These are phyloP conservation scores for Microstegium vimineum DNA, from an alignment of 176 grass and related monocot species.

Conservation along the genomic window DNA sequence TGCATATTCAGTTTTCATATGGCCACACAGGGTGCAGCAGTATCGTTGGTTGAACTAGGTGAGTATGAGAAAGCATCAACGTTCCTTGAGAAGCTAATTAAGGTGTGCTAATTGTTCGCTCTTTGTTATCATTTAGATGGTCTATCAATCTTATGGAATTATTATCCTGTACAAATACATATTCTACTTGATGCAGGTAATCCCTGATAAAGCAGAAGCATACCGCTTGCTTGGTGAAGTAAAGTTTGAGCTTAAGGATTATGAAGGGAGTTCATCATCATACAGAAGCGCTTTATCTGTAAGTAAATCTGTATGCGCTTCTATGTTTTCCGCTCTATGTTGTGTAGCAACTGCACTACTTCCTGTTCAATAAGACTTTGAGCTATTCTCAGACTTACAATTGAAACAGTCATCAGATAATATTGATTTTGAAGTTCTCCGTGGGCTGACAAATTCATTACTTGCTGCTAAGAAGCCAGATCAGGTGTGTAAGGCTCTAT, in stretches of 20 bases:
- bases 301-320: slow-evolving; percentile 19
- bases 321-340: slow-evolving; percentile 10
- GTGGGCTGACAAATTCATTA: slow-evolving; percentile 80
- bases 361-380: background rate
- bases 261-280: slow-evolving; percentile 74
- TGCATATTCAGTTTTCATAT: slow-evolving; percentile 25
- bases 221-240: slow-evolving; percentile 89
- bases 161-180: slow-evolving; percentile 21
- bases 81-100: slow-evolving; percentile 73
- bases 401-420: slow-evolving; percentile 57
- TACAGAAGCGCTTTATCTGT: slow-evolving; percentile 73
- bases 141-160: slow-evolving; percentile 19
- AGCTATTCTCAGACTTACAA: slow-evolving; percentile 14
- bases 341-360: background rate
- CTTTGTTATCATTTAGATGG: background rate
- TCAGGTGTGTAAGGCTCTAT: slow-evolving; percentile 41
- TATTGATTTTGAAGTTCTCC: slow-evolving; percentile 88
- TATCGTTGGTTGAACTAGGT: slow-evolving; percentile 81
- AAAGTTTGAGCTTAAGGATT: slow-evolving; percentile 94
- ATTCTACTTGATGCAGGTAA: slow-evolving; percentile 59
- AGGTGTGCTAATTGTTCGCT: slow-evolving; percentile 44
- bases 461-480: slow-evolving; percentile 82
- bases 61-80: slow-evolving; percentile 75
- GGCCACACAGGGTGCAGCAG: slow-evolving; percentile 59
- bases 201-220: slow-evolving; percentile 72